phyloP scores from a whole-genome alignment of 768 basidiomycete genomes.

The Termitomyces sp. region DNA sequence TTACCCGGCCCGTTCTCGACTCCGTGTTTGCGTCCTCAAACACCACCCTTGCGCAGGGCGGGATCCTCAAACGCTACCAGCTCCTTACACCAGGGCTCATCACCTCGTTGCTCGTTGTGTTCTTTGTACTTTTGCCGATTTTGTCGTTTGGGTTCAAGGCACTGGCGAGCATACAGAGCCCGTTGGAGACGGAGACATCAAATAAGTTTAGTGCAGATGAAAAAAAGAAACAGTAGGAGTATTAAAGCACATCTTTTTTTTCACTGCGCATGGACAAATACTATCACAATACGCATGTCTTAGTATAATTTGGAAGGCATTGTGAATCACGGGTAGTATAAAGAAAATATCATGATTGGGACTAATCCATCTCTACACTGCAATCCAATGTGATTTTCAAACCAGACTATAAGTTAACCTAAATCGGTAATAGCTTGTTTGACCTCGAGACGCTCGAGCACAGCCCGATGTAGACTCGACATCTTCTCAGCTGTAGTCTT shows the following conservation, averaged over 20 bases:
- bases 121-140: conserved; percentile 67
- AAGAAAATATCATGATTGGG: neutral
- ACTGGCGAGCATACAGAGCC: conserved; percentile 70
- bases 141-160: conserved; percentile 59
- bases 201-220: conserved; percentile 65
- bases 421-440: conserved; percentile 61
- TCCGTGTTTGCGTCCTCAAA: conserved; percentile 19
- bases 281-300: neutral
- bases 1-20: neutral
- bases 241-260: neutral
- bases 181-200: conserved; percentile 54
- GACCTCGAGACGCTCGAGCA: conserved; percentile 71
- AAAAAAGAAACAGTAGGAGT: conserved; percentile 65
- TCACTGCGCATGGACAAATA: neutral
- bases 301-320: neutral
- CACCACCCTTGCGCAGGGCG: conserved; percentile 38
- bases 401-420: neutral
- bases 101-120: conserved; percentile 50
- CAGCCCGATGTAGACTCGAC: conserved; percentile 68
- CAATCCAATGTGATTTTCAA: neutral
- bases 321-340: neutral
- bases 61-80: conserved; percentile 71
- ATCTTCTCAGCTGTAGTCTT: conserved; percentile 10
- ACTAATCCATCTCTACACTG: neutral
- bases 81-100: conserved; percentile 75